These are phyloP conservation scores for Alternaria dauci DNA, from an alignment of 2,329 filamentous ascomycete species.

Conservation along the genomic window DNA sequence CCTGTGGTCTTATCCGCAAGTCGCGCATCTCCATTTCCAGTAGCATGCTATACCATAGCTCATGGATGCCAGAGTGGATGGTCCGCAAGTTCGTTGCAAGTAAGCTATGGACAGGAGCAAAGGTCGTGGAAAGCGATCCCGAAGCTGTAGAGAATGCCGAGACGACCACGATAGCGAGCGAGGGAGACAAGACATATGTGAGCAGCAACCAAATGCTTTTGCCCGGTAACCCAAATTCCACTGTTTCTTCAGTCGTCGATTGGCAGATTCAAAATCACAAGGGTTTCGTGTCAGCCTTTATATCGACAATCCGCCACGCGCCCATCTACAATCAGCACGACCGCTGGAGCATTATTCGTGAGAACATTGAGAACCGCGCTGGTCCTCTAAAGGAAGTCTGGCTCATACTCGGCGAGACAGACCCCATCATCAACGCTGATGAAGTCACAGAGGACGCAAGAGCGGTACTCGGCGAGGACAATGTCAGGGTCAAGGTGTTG, in stretches of 20 bases:
- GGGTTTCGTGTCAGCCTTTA: slow-evolving; percentile 75
- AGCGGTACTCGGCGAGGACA: slow-evolving; percentile 63
- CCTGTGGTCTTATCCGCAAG: slow-evolving; percentile 76
- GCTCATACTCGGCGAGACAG: slow-evolving; percentile 71
- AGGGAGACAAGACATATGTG: slow-evolving; percentile 32
- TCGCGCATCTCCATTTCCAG: slow-evolving; percentile 68
- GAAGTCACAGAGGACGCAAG: slow-evolving; percentile 70
- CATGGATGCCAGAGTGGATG: slow-evolving; percentile 67
- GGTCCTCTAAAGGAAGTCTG: slow-evolving; percentile 63
- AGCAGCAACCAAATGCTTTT: slow-evolving; percentile 55
- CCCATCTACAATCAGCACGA: slow-evolving; percentile 72
- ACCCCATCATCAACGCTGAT: slow-evolving; percentile 71
- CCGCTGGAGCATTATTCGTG: slow-evolving; percentile 67
- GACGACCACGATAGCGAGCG: slow-evolving; percentile 16
- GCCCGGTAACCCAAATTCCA: slow-evolving; percentile 60
- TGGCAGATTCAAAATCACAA: slow-evolving; percentile 74
- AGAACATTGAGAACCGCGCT: slow-evolving; percentile 41
- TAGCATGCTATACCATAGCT: slow-evolving; percentile 69
- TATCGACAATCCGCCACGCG: slow-evolving; percentile 73
- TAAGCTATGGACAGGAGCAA: slow-evolving; percentile 41
- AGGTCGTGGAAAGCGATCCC: slow-evolving; percentile 38
- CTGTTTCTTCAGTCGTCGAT: slow-evolving; percentile 68
- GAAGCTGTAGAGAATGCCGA: slow-evolving; percentile 32
- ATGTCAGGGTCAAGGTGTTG: slow-evolving; percentile 66
- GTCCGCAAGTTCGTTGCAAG: slow-evolving; percentile 55